These are phyloP conservation scores for Lasiodiplodia citricola DNA, from an alignment of 2,329 filamentous ascomycete species.

Conservation along the genomic window DNA sequence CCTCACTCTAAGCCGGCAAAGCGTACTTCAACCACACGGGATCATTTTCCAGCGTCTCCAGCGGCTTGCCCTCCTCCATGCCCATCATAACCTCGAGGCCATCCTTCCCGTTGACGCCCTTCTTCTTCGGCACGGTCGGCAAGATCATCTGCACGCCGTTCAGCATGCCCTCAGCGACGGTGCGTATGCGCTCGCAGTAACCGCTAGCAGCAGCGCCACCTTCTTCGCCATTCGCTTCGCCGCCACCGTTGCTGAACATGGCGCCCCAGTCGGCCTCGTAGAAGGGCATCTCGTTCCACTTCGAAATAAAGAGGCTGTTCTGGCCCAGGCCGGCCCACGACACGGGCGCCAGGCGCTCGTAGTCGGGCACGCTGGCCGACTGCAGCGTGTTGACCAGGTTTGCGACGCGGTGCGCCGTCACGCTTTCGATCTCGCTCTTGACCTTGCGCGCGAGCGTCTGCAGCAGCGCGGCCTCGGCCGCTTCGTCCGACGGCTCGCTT, in stretches of 20 bases:
- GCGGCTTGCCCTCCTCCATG: neutral
- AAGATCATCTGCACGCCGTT: constrained; percentile 9
- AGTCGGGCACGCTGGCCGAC: constrained; percentile 5
- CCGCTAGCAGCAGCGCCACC: neutral
- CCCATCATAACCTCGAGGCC: constrained; percentile 13
- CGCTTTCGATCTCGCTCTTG: neutral
- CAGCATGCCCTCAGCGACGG: neutral
- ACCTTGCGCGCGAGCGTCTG: neutral
- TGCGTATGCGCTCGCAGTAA: neutral
- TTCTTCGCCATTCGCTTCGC: neutral
- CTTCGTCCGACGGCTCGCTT: neutral
- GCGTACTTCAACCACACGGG: constrained; percentile 2
- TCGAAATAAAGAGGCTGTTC: neutral
- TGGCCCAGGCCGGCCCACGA: neutral
- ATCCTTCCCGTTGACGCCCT: neutral
- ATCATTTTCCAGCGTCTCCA: neutral
- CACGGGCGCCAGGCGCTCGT: constrained; percentile 1
- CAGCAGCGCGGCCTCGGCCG: neutral
- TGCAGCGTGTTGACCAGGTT: constrained; percentile 6
- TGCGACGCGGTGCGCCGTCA: constrained; percentile 2
- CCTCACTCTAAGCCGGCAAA: too few species aligned
- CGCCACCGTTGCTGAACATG: neutral
- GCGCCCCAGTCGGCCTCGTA: neutral
- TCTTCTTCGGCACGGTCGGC: neutral
- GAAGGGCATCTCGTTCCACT: neutral